Evolutionary conservation across 140 eudicot genomes (phyloP), one percentile per base, ranked within the genome.

Genomic region (Artemisia princeps): DNA sequence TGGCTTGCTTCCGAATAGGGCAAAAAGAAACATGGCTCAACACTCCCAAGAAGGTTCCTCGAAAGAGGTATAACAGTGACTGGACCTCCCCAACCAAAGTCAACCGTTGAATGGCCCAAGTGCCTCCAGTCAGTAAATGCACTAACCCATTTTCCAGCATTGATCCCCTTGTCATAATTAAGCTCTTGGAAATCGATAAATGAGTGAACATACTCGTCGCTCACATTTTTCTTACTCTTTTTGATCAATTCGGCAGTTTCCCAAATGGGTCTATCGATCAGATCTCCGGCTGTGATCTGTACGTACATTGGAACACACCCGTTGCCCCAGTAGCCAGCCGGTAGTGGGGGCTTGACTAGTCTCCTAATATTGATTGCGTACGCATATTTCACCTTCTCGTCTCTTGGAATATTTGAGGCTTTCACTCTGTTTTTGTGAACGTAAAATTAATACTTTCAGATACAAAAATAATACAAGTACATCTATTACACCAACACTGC

Each of bases 101-200:
- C 95, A 10, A 89, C 88, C 2, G 88, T 83, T 20, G 90, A 81
- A 69, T 89, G 96, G 26, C 96, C 96, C 78, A 89, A 70, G 68
- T 89, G 96, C 72, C 96, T 70, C 96, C 96, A 89, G 75, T 89
- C 95, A 0, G 96, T 89, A 71, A 89, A 86, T 0, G 88, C 96
- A 40, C 86, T 86, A 70, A 86, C 90, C 12, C 80, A 66, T 53
- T 68, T 69, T 23, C 96, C 96, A 0, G 84, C 86, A 3, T 79
- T 83, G 58, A 89, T 89, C 60, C 96, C 96, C 59, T 83, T 60
- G 4, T 42, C 53, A 33, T 79, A 89, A 19, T 86, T 73, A 19
- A 83, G 67, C 65, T 89, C 88, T 22, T 86, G 96, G 65, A 83
- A 86, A 62, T 89, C 91, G 15, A 89, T 79, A 33, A 71, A 86